Conservation (phyloP, 2,329 filamentous ascomycete species). For the Penicillium sp. region DNA sequence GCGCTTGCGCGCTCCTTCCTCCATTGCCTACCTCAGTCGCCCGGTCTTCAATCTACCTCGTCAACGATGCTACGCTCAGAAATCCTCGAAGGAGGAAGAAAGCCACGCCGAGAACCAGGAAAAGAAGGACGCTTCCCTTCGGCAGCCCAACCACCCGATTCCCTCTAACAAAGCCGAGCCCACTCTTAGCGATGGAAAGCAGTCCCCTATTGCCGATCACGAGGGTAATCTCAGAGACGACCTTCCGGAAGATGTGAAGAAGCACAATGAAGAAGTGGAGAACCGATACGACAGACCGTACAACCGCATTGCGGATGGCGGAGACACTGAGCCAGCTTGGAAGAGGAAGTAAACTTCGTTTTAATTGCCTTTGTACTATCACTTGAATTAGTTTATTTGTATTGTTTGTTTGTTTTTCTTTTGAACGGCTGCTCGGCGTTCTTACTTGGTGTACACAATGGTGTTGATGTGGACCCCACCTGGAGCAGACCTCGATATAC, state of each 20-base stretch:
- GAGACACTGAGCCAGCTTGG: constrained; percentile 14
- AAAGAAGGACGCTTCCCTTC: neutral
- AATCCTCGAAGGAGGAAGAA: neutral
- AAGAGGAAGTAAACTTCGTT: neutral
- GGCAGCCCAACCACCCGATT: constrained; percentile 12
- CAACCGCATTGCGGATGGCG: constrained; percentile 29
- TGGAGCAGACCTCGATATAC: neutral
- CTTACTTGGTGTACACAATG: neutral
- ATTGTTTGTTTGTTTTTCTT: neutral
- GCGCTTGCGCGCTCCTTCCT: neutral
- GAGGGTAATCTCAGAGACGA: constrained; percentile 26
- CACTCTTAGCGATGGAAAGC: constrained; percentile 30
- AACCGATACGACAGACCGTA: constrained; percentile 33
- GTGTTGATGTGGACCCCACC: neutral
- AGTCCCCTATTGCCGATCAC: constrained; percentile 31
- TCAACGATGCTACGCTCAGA: constrained; percentile 5
- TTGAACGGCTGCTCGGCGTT: neutral
- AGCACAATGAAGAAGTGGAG: constrained; percentile 35
- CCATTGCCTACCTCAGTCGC: neutral
- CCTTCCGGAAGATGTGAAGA: constrained; percentile 35
- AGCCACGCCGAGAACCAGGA: neutral
- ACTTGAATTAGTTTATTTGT: neutral
- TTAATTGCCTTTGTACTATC: too few relatives aligned
- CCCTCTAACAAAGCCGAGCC: constrained; percentile 37
- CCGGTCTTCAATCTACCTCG: neutral